These are phyloP conservation scores for Metschnikowia noctiluminum DNA, from an alignment of 805 yeast genomes.

Conservation along the genomic window DNA sequence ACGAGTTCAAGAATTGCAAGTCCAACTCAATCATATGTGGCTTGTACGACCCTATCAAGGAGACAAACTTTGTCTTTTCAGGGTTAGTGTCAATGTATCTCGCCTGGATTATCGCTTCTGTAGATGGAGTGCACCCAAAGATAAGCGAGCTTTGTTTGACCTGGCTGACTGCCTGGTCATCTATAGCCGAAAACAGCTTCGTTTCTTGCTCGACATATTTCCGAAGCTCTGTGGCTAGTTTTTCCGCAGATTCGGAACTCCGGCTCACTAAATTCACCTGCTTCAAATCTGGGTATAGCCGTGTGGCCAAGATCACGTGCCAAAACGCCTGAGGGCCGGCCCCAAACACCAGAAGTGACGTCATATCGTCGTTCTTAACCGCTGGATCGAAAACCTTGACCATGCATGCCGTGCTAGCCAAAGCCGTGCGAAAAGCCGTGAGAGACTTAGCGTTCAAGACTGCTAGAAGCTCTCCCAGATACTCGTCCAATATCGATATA, in stretches of 20 bases:
- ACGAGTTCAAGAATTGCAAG: slow-evolving; percentile 32
- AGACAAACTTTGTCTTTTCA: slow-evolving; percentile 37
- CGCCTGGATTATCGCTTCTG: slow-evolving; percentile 42
- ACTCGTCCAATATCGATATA: slow-evolving; percentile 47
- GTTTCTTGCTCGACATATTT: slow-evolving; percentile 23
- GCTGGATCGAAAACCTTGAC: slow-evolving; percentile 24
- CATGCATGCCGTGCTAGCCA: slow-evolving; percentile 50
- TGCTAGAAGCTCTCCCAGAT: slow-evolving; percentile 50
- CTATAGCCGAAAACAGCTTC: neutral
- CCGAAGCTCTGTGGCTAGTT: slow-evolving; percentile 23
- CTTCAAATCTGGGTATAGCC: slow-evolving; percentile 33
- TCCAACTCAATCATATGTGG: slow-evolving; percentile 67
- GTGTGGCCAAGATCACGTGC: slow-evolving; percentile 49
- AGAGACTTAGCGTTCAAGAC: slow-evolving; percentile 54
- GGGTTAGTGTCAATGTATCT: slow-evolving; percentile 29
- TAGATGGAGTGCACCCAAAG: slow-evolving; percentile 61
- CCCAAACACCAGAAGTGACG: slow-evolving; percentile 47
- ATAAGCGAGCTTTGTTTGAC: slow-evolving; percentile 44
- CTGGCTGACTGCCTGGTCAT: slow-evolving; percentile 22
- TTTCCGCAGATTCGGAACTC: slow-evolving; percentile 37
- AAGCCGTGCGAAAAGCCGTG: slow-evolving; percentile 67
- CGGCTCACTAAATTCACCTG: slow-evolving; percentile 48
- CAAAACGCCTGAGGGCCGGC: slow-evolving; percentile 64
- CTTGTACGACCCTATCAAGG: slow-evolving; percentile 64
- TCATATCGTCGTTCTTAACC: slow-evolving; percentile 20